Evolutionary conservation across 805 yeast species (phyloP).

Genomic region (Candida endomychidarum): DNA sequence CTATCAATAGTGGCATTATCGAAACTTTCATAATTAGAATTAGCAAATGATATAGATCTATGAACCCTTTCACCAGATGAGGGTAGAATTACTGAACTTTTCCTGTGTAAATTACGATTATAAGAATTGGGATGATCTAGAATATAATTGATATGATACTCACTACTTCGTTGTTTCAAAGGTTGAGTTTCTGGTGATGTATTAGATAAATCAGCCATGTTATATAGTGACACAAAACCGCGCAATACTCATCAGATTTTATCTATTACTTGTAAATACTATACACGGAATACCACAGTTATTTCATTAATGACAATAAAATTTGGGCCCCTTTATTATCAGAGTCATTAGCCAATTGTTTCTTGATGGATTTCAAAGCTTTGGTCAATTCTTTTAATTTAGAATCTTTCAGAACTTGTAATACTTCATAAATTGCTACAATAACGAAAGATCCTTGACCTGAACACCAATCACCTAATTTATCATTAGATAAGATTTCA

Average conservation of each 20-base stretch:
- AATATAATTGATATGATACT: conserved; percentile 11
- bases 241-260: background rate
- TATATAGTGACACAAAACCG: no score
- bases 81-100: conserved; percentile 40
- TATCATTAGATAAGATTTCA: conserved; percentile 49
- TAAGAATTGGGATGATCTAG: conserved; percentile 14
- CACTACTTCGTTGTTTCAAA: conserved; percentile 1
- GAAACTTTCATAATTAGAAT: conserved; percentile 22
- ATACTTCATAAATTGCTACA: conserved; percentile 73
- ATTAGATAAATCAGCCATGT: background rate
- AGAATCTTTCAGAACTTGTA: conserved; percentile 32
- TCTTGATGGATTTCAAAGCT: conserved; percentile 56
- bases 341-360: conserved; percentile 38
- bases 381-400: conserved; percentile 37
- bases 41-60: conserved; percentile 27
- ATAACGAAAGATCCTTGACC: conserved; percentile 76
- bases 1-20: conserved; percentile 1
- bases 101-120: conserved; percentile 13
- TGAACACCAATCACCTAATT: conserved; percentile 61
- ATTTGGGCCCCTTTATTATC: conserved; percentile 57
- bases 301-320: conserved; percentile 14
- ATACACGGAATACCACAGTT: conserved; percentile 1
- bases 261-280: background rate
- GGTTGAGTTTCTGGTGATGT: conserved; percentile 3
- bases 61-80: conserved; percentile 39